Conservation (phyloP, 352 stramenopile species). For the Thalassiosira mediterranea region DNA sequence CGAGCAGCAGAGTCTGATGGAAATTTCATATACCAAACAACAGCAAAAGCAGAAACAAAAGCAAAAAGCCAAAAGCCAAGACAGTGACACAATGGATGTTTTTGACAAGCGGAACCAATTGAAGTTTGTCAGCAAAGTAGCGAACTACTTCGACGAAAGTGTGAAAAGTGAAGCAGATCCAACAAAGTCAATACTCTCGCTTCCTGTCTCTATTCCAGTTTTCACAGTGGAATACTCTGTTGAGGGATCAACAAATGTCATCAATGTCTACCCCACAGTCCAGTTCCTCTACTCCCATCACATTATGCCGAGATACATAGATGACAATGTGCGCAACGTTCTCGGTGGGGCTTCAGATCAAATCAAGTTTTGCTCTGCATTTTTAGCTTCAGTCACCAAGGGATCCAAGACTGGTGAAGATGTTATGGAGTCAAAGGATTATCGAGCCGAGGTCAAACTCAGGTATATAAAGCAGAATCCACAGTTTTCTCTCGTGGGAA, state of each 20-base stretch:
- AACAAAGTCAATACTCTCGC: slow-evolving; percentile 44
- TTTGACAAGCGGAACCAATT: slow-evolving; percentile 63
- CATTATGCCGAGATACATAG: slow-evolving; percentile 59
- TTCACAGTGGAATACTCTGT: slow-evolving; percentile 57
- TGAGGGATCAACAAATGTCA: slow-evolving; percentile 43
- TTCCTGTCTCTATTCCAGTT: slow-evolving; percentile 61
- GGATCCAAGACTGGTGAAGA: slow-evolving; percentile 21
- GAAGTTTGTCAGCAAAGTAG: slow-evolving; percentile 25
- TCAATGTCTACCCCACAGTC: slow-evolving; percentile 66
- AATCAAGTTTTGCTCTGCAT: slow-evolving; percentile 48
- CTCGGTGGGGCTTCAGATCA: slow-evolving; percentile 10
- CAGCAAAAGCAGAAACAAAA: slow-evolving; percentile 76
- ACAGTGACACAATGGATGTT: slow-evolving; percentile 70
- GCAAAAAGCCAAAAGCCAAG: slow-evolving; percentile 64
- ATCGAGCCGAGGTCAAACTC: slow-evolving; percentile 43
- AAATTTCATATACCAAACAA: slow-evolving; percentile 75
- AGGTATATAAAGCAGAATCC: slow-evolving; percentile 61
- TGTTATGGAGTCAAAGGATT: slow-evolving; percentile 24
- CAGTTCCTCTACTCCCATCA: slow-evolving; percentile 73
- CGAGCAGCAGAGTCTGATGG: slow-evolving; percentile 64
- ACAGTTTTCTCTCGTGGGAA: slow-evolving; percentile 61
- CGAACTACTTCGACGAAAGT: slow-evolving; percentile 52
- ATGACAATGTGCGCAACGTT: slow-evolving; percentile 48
- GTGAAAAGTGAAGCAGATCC: slow-evolving; percentile 39
- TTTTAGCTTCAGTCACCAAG: slow-evolving; percentile 41